Evolutionary conservation across 352 stramenopile genomes (phyloP).

Genomic region (Phytophthora megakarya): DNA sequence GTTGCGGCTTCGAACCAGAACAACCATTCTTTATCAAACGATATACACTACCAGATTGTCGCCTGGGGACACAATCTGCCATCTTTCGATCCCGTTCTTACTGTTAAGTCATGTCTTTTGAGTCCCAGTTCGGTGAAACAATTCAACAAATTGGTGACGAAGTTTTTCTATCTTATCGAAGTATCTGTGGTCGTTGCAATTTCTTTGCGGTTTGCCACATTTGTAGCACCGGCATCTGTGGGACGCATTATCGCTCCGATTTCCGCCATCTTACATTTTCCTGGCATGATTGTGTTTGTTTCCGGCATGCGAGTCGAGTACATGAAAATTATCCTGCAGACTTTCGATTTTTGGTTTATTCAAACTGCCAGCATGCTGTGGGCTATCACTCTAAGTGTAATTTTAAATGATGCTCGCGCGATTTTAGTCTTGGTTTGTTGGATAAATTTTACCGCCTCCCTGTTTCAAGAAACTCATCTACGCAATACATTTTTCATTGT

Average conservation of each 20-base stretch:
- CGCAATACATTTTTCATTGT: slow-evolving; percentile 13
- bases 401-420: slow-evolving; percentile 10
- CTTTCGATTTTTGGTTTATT: slow-evolving; percentile 31
- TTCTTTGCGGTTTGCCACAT: slow-evolving; percentile 12
- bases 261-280: slow-evolving; percentile 13
- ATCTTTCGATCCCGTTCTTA: slow-evolving; percentile 12
- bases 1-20: neutral
- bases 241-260: slow-evolving; percentile 17
- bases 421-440: slow-evolving; percentile 12
- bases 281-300: slow-evolving; percentile 8
- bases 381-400: slow-evolving; percentile 1
- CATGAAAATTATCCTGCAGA: slow-evolving; percentile 15
- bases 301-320: slow-evolving; percentile 19
- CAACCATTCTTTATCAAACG: neutral
- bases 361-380: slow-evolving; percentile 19
- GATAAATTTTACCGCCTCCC: slow-evolving; percentile 13
- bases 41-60: slow-evolving; percentile 16
- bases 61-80: slow-evolving; percentile 8
- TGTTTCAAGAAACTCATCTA: slow-evolving; percentile 24
- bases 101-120: slow-evolving; percentile 15
- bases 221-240: neutral
- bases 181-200: neutral
- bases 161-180: neutral
- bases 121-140: slow-evolving; percentile 13
- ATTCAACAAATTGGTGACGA: slow-evolving; percentile 8